phyloP scores from a whole-genome alignment of 768 basidiomycete genomes.

The Leccinum rimulosum region DNA sequence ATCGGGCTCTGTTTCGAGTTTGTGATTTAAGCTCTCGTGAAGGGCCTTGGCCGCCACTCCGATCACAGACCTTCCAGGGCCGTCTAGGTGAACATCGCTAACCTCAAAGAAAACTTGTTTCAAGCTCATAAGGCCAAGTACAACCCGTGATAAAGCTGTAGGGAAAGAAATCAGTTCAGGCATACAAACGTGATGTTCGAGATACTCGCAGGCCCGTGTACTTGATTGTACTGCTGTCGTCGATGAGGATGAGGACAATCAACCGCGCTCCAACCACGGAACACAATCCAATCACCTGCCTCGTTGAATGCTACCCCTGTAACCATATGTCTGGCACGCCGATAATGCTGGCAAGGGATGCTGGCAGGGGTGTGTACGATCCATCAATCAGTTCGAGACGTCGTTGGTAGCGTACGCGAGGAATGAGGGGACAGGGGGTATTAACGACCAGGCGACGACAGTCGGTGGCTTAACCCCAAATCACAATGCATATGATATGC shows the following conservation, averaged over 20 bases:
- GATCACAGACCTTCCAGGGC: background rate
- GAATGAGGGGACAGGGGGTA: background rate
- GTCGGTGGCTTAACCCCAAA: background rate
- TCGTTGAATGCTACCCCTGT: background rate
- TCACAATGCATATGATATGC: background rate
- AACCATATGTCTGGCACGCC: background rate
- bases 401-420: background rate
- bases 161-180: background rate
- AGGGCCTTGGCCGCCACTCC: background rate
- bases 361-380: background rate
- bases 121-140: background rate
- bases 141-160: background rate
- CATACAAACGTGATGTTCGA: background rate
- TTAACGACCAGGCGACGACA: background rate
- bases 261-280: background rate
- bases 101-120: background rate
- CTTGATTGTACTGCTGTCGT: background rate
- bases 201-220: background rate
- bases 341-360: background rate
- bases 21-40: background rate
- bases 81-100: background rate
- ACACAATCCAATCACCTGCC: background rate
- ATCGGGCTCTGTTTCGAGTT: background rate
- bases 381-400: background rate
- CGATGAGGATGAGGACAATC: background rate